These are phyloP conservation scores for Rhynchosporium agropyri DNA, from an alignment of 2,329 filamentous ascomycete species.

Conservation along the genomic window DNA sequence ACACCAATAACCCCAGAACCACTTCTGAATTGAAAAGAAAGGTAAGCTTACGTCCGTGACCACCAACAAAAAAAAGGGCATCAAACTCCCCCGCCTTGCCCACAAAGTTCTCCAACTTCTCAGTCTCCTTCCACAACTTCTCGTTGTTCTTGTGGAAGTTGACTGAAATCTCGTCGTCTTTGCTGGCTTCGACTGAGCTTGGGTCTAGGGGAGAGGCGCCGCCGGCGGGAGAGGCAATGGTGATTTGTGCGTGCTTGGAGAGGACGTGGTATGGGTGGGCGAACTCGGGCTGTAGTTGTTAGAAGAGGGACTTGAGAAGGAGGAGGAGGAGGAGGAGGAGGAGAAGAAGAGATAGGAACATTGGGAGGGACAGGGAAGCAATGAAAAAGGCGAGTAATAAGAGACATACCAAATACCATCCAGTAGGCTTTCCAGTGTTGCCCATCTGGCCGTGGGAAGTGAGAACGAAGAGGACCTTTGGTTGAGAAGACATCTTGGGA, in stretches of 20 bases:
- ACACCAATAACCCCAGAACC: not conserved
- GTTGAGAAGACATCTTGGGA: slow-evolving; percentile 46
- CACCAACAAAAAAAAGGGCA: slow-evolving; percentile 61
- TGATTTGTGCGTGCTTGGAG: slow-evolving; percentile 46
- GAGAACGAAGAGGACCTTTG: slow-evolving; percentile 56
- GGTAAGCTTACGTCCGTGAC: slow-evolving; percentile 53
- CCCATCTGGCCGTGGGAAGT: slow-evolving; percentile 46
- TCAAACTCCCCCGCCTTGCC: slow-evolving; percentile 54
- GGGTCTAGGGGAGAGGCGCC: slow-evolving; percentile 50
- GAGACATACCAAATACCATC: slow-evolving; percentile 54
- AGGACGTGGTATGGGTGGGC: slow-evolving; percentile 51
- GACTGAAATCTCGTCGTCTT: slow-evolving; percentile 44
- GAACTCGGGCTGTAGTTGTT: slow-evolving; percentile 49
- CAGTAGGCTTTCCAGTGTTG: slow-evolving; percentile 48
- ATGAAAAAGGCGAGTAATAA: no score
- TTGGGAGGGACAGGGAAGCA: not conserved
- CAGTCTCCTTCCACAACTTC: slow-evolving; percentile 55
- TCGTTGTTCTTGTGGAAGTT: slow-evolving; percentile 52
- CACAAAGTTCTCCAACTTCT: slow-evolving; percentile 51
- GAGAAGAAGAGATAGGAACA: not conserved
- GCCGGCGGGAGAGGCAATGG: slow-evolving; percentile 50
- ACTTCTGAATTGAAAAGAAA: not conserved
- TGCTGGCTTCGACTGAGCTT: slow-evolving; percentile 47
- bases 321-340: not conserved
- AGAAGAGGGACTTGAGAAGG: slow-evolving; percentile 5